A percentile compares a stretch with the other conserved stretches of the same genome.
Evolutionary conservation across 2,329 filamentous ascomycete species (phyloP).

Genomic region (Magnaporthiopsis poae): DNA sequence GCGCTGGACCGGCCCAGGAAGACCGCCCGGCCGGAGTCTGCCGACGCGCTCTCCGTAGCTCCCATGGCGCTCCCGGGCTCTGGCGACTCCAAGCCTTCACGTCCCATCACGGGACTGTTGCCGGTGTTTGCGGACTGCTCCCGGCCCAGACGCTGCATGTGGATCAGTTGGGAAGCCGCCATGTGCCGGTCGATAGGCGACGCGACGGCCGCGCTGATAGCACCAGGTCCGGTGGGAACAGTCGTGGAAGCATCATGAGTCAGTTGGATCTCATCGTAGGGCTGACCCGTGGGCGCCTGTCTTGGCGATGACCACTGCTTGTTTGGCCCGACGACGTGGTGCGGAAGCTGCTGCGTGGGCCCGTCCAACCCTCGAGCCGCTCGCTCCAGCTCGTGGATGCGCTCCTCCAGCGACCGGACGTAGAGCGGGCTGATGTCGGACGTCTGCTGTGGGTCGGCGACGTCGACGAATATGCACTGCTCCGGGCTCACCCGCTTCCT

Average conservation of each 20-base stretch:
- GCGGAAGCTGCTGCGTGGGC: not conserved
- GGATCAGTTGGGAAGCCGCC: constrained; percentile 5
- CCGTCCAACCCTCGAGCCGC: not conserved
- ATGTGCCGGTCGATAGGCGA: constrained; percentile 6
- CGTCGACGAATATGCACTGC: constrained; percentile 7
- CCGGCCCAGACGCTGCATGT: constrained; percentile 5
- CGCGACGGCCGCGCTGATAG: not conserved
- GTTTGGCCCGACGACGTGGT: not conserved
- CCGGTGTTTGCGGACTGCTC: not conserved
- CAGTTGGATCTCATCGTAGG: not conserved
- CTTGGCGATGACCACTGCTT: not conserved
- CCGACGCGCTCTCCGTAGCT: not conserved
- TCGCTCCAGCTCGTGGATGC: constrained; percentile 9
- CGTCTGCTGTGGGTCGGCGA: not conserved
- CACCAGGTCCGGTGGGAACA: not conserved
- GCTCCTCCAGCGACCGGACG: constrained; percentile 8
- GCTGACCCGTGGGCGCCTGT: not conserved
- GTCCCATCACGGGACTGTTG: not conserved
- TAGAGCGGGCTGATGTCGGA: constrained; percentile 6
- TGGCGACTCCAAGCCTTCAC: not conserved
- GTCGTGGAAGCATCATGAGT: not conserved
- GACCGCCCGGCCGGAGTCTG: constrained; percentile 6
- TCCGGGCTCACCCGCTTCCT: constrained; percentile 6
- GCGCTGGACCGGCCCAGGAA: constrained; percentile 9
- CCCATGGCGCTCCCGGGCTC: constrained; percentile 5